Evolutionary conservation across 1,284 basidiomycete genomes (phyloP).

Genomic region (Xerocomus minutiporus): DNA sequence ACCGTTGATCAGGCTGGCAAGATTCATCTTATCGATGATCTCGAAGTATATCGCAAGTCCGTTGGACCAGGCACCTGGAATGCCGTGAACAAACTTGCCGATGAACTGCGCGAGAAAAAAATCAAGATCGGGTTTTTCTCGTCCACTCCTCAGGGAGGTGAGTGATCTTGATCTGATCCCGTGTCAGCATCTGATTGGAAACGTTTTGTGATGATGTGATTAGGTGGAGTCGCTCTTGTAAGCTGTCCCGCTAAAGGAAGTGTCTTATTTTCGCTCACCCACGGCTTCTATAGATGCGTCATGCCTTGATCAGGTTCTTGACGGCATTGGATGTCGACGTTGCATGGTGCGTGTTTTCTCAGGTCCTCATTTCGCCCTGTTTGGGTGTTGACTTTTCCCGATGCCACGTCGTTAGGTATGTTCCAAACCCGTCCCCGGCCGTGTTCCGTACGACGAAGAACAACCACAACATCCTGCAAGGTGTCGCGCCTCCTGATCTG

Average conservation of each 20-base stretch:
- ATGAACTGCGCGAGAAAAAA: slow-evolving; percentile 77
- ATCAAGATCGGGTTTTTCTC: slow-evolving; percentile 86
- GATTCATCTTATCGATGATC: slow-evolving; percentile 74
- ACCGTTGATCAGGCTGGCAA: slow-evolving; percentile 75
- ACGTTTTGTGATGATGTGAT: slow-evolving; percentile 21
- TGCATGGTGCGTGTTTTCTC: slow-evolving; percentile 56
- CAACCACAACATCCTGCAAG: slow-evolving; percentile 88
- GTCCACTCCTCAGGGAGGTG: slow-evolving; percentile 85
- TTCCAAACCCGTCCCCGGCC: slow-evolving; percentile 78
- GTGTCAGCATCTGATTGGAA: slow-evolving; percentile 23
- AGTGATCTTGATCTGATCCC: slow-evolving; percentile 20
- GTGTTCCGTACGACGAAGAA: slow-evolving; percentile 90
- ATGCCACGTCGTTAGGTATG: slow-evolving; percentile 57
- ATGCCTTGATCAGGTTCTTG: slow-evolving; percentile 81
- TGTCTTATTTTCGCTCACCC: slow-evolving; percentile 18
- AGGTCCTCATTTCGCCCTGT: slow-evolving; percentile 1
- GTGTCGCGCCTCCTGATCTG: slow-evolving; percentile 70
- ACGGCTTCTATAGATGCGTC: slow-evolving; percentile 64
- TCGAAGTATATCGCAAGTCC: slow-evolving; percentile 64
- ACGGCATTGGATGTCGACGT: slow-evolving; percentile 72
- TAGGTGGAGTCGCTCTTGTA: slow-evolving; percentile 83
- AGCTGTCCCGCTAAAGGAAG: slow-evolving; percentile 27
- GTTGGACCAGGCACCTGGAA: slow-evolving; percentile 72
- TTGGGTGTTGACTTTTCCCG: slow-evolving; percentile 3
- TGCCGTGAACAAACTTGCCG: slow-evolving; percentile 70